Evolutionary conservation across 208 protist species (phyloP).

Genomic region (Wallacemonas sp.): DNA sequence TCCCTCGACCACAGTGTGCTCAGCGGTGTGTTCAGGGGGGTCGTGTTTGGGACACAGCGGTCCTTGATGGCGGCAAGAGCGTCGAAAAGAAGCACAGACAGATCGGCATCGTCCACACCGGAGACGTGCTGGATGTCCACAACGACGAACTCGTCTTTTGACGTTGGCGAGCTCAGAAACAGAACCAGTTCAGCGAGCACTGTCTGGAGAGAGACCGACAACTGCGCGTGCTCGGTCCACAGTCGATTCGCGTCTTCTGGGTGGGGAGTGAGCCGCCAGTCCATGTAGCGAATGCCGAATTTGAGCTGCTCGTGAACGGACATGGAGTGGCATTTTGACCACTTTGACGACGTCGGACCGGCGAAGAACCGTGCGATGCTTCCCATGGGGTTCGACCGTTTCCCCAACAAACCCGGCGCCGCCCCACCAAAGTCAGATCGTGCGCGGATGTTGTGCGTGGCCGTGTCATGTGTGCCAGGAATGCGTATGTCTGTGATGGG

Average conservation of each 20-base stretch:
- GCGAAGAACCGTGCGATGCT: conserved; percentile 24
- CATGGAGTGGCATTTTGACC: conserved; percentile 46
- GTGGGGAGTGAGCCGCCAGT: conserved; percentile 31
- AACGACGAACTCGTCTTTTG: conserved; percentile 38
- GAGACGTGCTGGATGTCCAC: conserved; percentile 62
- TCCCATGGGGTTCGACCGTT: not conserved
- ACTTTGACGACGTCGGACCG: conserved; percentile 15
- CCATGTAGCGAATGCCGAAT: conserved; percentile 50
- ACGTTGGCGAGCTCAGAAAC: conserved; percentile 20
- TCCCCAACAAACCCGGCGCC: conserved; percentile 19
- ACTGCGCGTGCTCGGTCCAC: conserved; percentile 33
- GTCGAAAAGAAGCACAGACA: conserved; percentile 19
- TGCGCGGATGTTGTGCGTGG: conserved; percentile 25
- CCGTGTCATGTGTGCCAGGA: conserved; percentile 47
- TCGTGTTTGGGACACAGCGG: conserved; percentile 21
- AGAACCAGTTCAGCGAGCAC: conserved; percentile 21
- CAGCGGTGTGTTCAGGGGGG: conserved; percentile 29
- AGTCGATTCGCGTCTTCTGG: not conserved
- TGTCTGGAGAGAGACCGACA: conserved; percentile 26
- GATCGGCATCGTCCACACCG: conserved; percentile 4
- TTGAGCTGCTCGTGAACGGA: conserved; percentile 39
- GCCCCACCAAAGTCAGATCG: conserved; percentile 35
- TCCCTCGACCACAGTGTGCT: conserved; percentile 17
- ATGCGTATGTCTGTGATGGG: conserved; percentile 37
- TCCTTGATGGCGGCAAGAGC: conserved; percentile 20